A percentile compares a stretch with the other conserved stretches of the same genome.
phyloP scores from a whole-genome alignment of 768 basidiomycete genomes.

The Russula foetens region DNA sequence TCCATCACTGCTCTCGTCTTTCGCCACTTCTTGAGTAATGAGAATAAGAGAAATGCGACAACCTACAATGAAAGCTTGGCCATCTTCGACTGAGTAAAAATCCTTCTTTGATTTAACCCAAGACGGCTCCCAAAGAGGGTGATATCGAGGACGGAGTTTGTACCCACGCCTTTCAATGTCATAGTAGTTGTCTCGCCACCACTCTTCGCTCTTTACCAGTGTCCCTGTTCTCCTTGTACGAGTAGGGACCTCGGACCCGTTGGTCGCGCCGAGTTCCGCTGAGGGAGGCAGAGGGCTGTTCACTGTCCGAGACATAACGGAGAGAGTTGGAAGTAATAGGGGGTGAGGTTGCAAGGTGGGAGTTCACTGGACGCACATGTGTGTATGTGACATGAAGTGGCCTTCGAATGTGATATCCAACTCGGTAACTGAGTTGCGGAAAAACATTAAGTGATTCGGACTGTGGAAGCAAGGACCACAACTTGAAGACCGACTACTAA shows the following conservation, averaged over 20 bases:
- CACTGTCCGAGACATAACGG: neutral
- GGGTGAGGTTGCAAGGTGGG: neutral
- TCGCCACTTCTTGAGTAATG: neutral
- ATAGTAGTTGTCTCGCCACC: slow-evolving; percentile 7
- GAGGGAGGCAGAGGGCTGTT: neutral
- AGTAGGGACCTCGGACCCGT: no score
- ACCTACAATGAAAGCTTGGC: slow-evolving; percentile 10
- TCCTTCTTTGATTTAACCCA: neutral
- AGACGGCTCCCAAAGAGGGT: slow-evolving; percentile 9
- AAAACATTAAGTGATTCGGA: no score
- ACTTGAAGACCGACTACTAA: no score
- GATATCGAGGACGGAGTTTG: slow-evolving; percentile 14
- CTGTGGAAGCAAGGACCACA: no score
- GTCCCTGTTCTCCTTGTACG: neutral
- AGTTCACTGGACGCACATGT: neutral
- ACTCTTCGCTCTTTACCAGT: slow-evolving; percentile 7
- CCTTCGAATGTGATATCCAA: no score
- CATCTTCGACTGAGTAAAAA: slow-evolving; percentile 8
- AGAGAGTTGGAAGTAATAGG: neutral
- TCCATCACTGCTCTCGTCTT: slow-evolving; percentile 16
- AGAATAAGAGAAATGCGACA: neutral
- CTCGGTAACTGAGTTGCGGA: no score
- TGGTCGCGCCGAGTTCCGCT: neutral
- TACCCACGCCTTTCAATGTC: slow-evolving; percentile 5
- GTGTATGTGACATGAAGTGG: neutral